A percentile compares a stretch with the other conserved stretches of the same genome.
phyloP scores from a whole-genome alignment of 345 rosid species.

The Brassica carinata region DNA sequence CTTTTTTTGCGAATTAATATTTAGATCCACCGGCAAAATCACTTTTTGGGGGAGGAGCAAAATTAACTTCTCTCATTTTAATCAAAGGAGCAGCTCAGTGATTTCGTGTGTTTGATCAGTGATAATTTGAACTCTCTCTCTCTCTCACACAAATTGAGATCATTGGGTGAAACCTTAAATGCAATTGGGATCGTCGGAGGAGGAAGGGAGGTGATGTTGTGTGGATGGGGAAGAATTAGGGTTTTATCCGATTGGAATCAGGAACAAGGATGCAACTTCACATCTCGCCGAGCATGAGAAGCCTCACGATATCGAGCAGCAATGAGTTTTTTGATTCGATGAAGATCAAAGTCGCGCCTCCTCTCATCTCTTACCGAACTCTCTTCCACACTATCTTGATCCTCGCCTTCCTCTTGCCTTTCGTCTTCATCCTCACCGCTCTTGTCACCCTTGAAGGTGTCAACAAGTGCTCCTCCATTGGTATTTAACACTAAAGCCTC shows the following conservation, averaged over 20 bases:
- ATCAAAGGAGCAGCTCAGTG: constrained; percentile 25
- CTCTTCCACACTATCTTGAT: constrained; percentile 93
- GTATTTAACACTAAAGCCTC: constrained; percentile 37
- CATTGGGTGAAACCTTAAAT: not conserved
- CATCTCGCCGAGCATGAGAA: constrained; percentile 99
- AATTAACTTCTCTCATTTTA: constrained; percentile 17
- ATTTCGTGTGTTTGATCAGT: not conserved
- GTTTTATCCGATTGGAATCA: too few species aligned
- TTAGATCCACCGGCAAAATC: constrained; percentile 39
- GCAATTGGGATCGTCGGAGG: not conserved
- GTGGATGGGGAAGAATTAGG: not conserved
- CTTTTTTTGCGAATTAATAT: not conserved
- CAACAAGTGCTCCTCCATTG: constrained; percentile 99
- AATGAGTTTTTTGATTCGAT: constrained; percentile 98
- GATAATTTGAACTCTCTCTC: not conserved
- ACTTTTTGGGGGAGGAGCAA: not conserved
- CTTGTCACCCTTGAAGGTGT: constrained; percentile 99
- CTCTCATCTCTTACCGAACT: constrained; percentile 95
- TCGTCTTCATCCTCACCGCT: constrained; percentile 98
- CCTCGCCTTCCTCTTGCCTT: constrained; percentile 97
- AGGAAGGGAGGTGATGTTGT: not conserved
- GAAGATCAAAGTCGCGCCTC: constrained; percentile 99
- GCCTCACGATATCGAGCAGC: constrained; percentile 96
- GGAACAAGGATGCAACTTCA: constrained; percentile 93
- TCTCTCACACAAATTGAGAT: not conserved